Conservation (phyloP, 1,284 basidiomycete species). For the Thelephora terrestris region DNA sequence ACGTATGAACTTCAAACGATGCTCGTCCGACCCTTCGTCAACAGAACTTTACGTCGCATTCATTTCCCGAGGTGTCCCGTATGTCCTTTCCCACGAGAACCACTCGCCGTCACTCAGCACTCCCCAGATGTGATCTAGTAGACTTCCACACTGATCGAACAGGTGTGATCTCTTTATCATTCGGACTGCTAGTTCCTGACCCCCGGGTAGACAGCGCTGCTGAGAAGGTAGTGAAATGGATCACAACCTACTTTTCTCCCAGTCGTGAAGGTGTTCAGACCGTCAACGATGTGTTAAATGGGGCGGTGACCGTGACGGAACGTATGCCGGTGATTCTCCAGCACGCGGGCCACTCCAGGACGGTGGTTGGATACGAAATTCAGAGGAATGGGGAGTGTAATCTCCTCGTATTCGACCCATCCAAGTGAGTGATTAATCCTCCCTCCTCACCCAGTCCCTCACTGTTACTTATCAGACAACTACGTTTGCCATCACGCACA, state of each 20-base stretch:
- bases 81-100: conserved; percentile 18
- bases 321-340: conserved; percentile 76
- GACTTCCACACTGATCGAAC: background rate
- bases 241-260: conserved; percentile 54
- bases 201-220: background rate
- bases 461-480: too few relatives aligned
- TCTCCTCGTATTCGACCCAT: conserved; percentile 72
- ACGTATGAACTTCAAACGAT: background rate
- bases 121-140: background rate
- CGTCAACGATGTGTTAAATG: conserved; percentile 36
- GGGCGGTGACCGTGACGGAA: conserved; percentile 43
- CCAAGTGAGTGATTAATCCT: conserved; percentile 38
- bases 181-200: background rate
- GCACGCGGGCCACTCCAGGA: conserved; percentile 76
- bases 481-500: too few relatives aligned
- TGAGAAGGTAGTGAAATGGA: conserved; percentile 44
- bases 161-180: background rate
- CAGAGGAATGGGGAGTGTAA: conserved; percentile 45
- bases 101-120: background rate
- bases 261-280: conserved; percentile 20
- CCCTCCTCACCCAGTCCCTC: background rate
- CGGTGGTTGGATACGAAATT: conserved; percentile 74
- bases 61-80: conserved; percentile 70
- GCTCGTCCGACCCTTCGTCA: conserved; percentile 2
- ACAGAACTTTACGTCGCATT: conserved; percentile 61